Conservation (phyloP, 805 yeast species). For the Yarrowia sp. region DNA sequence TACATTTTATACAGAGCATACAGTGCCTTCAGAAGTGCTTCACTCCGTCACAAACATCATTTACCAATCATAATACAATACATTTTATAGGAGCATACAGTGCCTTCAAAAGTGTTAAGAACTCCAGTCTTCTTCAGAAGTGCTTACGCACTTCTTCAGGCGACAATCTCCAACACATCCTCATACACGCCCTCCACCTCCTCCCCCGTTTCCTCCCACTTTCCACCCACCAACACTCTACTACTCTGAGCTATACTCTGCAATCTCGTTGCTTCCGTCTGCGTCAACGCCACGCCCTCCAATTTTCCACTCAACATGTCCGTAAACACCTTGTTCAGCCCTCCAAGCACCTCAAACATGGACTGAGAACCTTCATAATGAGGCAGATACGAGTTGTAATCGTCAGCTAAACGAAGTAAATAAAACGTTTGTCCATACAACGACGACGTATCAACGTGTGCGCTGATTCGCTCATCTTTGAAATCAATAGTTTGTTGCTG, state of each 20-base stretch:
- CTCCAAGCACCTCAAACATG: conserved; percentile 46
- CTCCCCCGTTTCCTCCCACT: neutral
- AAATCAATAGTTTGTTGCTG: conserved; percentile 15
- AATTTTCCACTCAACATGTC: neutral
- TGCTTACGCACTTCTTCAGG: neutral
- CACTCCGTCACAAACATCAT: too few relatives aligned
- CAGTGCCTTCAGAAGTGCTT: too few relatives aligned
- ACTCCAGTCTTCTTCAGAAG: too few relatives aligned
- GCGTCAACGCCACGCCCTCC: conserved; percentile 40
- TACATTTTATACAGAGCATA: too few relatives aligned
- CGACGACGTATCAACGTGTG: conserved; percentile 6
- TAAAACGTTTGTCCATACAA: conserved; percentile 62
- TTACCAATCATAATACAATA: too few relatives aligned
- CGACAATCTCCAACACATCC: conserved; percentile 1
- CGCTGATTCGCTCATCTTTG: neutral
- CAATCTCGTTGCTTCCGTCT: conserved; percentile 54
- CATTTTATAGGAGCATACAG: too few relatives aligned
- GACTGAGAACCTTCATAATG: conserved; percentile 38
- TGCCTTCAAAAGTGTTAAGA: too few relatives aligned
- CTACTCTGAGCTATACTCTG: conserved; percentile 14
- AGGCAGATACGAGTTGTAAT: conserved; percentile 58
- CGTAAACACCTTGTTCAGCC: conserved; percentile 37
- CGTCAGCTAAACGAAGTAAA: conserved; percentile 62
- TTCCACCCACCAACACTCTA: neutral
- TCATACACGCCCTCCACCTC: neutral